phyloP scores from a whole-genome alignment of 2,329 filamentous ascomycete genomes.

The Fusarium camptoceras region DNA sequence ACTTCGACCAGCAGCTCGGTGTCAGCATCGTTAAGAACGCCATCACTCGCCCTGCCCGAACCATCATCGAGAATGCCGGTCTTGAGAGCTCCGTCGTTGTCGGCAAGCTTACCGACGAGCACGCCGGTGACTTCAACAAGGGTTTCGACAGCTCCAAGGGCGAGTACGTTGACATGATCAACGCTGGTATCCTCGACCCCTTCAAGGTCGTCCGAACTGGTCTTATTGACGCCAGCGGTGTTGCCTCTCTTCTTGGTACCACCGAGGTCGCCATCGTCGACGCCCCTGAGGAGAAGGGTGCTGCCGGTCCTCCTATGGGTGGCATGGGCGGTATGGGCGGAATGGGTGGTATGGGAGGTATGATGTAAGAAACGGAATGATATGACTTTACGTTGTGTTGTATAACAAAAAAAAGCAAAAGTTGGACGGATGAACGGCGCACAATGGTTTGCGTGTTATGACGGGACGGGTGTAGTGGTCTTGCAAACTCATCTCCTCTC shows the following conservation, averaged over 20 bases:
- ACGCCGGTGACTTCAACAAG: conserved; percentile 93
- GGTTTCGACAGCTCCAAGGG: conserved; percentile 97
- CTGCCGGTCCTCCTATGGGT: conserved; percentile 69
- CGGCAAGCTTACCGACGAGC: conserved; percentile 98
- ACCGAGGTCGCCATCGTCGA: conserved; percentile 99
- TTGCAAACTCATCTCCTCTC: conserved; percentile 55
- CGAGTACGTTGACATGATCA: conserved; percentile 99
- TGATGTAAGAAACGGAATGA: conserved; percentile 64
- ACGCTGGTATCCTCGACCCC: conserved; percentile 95
- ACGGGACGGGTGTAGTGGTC: conserved; percentile 48
- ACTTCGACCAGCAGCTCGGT: conserved; percentile 99
- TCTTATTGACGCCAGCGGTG: conserved; percentile 92
- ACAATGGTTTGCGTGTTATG: conserved; percentile 64
- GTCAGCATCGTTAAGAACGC: conserved; percentile 97
- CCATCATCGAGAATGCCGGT: conserved; percentile 97
- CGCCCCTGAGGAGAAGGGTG: conserved; percentile 91
- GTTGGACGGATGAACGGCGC: conserved; percentile 53
- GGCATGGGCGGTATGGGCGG: conserved; percentile 75
- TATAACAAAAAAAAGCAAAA: conserved; percentile 45
- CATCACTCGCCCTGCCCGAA: conserved; percentile 93
- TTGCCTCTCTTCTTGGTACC: conserved; percentile 95
- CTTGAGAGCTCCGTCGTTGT: conserved; percentile 95
- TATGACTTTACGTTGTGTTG: conserved; percentile 43
- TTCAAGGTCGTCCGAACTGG: conserved; percentile 99
- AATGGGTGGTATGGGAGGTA: conserved; percentile 66